phyloP scores from a whole-genome alignment of 257 asterid genomes.

The Fraxinus excelsior region DNA sequence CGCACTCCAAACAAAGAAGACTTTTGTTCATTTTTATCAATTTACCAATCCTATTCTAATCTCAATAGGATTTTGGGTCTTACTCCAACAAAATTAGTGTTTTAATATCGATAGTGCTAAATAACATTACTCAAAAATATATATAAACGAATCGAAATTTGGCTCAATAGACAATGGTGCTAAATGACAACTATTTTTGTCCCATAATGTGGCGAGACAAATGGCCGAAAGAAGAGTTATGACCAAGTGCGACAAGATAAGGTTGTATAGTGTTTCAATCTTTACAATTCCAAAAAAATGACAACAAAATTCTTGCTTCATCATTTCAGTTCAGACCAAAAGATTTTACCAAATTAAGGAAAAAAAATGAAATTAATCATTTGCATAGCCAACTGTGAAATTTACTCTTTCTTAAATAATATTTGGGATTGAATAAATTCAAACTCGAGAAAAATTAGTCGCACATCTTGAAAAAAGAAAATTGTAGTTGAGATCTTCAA shows the following conservation, averaged over 20 bases:
- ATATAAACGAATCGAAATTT: not conserved
- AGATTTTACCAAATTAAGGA: not conserved
- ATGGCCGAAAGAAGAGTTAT: constrained; percentile 32
- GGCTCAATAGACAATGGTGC: not conserved
- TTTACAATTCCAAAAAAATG: constrained; percentile 23
- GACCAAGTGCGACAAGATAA: constrained; percentile 35
- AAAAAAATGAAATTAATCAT: no score
- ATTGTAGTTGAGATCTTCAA: not conserved
- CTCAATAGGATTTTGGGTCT: no score
- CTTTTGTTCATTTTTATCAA: no score
- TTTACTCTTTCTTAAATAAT: not conserved
- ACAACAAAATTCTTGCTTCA: constrained; percentile 17
- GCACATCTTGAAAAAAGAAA: not conserved
- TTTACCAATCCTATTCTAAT: no score
- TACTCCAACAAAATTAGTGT: no score
- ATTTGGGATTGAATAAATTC: not conserved
- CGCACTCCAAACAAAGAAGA: no score
- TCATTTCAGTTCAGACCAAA: constrained; percentile 22
- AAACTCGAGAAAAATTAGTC: not conserved
- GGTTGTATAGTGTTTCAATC: constrained; percentile 21
- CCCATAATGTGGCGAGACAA: constrained; percentile 30
- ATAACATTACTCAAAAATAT: no score
- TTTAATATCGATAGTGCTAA: no score
- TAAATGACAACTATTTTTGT: not conserved
- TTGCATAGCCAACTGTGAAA: no score